Percentiles rank a stretch among this genome's conserved stretches.
Conservation (phyloP, 1,284 basidiomycete species). For the Microbotryum violaceum region DNA sequence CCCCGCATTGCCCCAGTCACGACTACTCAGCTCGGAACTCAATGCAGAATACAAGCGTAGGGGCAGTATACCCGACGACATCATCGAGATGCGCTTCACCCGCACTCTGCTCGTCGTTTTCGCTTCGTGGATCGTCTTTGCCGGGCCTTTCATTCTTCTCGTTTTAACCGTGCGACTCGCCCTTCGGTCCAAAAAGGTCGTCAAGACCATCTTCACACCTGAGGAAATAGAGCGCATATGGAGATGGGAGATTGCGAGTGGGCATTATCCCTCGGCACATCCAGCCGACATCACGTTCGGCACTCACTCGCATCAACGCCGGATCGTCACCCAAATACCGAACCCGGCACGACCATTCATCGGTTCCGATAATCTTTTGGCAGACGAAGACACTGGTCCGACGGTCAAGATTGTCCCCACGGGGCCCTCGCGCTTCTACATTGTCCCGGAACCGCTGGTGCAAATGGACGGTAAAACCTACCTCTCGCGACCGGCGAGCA, state of each 20-base stretch:
- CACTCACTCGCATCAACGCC: too few species aligned
- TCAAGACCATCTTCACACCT: neutral
- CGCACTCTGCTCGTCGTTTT: too few species aligned
- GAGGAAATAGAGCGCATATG: slow-evolving; percentile 62
- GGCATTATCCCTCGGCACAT: slow-evolving; percentile 67
- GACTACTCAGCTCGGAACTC: too few species aligned
- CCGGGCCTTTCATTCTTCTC: too few species aligned
- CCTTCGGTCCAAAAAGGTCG: too few species aligned
- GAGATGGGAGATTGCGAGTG: slow-evolving; percentile 82
- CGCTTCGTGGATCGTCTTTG: too few species aligned
- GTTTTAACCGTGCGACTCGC: too few species aligned
- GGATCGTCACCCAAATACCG: slow-evolving; percentile 41
- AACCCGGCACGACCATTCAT: slow-evolving; percentile 3
- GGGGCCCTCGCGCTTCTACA: slow-evolving; percentile 66
- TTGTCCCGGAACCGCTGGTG: slow-evolving; percentile 51
- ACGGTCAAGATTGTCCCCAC: slow-evolving; percentile 35
- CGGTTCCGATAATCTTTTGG: slow-evolving; percentile 5
- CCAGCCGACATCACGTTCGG: too few species aligned
- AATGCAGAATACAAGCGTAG: too few species aligned
- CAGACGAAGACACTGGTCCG: slow-evolving; percentile 5
- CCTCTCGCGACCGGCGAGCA: slow-evolving; percentile 73
- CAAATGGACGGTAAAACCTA: slow-evolving; percentile 39
- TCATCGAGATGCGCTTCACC: too few species aligned
- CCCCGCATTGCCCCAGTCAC: too few species aligned
- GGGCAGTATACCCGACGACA: too few species aligned